These are phyloP conservation scores for Drechslerella stenobrocha DNA, from an alignment of 2,329 filamentous ascomycete genomes.

Conservation along the genomic window DNA sequence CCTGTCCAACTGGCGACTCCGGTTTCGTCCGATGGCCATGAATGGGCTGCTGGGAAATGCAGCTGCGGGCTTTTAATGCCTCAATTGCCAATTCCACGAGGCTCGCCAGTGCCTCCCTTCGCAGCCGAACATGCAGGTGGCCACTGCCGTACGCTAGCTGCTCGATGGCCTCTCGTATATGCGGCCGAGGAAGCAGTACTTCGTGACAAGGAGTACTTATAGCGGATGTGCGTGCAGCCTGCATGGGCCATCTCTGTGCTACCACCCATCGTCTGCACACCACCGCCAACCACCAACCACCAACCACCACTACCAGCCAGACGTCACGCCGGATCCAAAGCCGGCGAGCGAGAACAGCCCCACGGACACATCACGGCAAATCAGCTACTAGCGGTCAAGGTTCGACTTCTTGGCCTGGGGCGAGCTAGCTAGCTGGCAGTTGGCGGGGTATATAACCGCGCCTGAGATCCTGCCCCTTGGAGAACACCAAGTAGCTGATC, in stretches of 20 bases:
- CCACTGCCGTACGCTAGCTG: too few relatives aligned
- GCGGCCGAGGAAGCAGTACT: neutral
- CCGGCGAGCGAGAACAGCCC: neutral
- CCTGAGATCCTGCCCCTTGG: slow-evolving; percentile 31
- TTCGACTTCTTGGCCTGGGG: neutral
- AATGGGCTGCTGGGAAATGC: neutral
- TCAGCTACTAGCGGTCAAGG: neutral
- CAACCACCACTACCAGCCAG: too few relatives aligned
- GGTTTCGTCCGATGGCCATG: slow-evolving; percentile 34
- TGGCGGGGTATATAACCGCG: slow-evolving; percentile 43
- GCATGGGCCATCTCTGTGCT: too few relatives aligned
- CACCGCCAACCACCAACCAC: too few relatives aligned
- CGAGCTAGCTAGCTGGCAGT: neutral
- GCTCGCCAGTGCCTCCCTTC: too few relatives aligned
- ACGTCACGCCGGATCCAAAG: neutral
- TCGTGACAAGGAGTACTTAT: too few relatives aligned
- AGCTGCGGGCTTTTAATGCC: slow-evolving; percentile 6
- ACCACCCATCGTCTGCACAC: too few relatives aligned
- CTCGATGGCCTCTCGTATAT: neutral
- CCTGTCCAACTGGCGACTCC: slow-evolving; percentile 20
- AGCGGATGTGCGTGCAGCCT: too few relatives aligned
- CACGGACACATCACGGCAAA: neutral
- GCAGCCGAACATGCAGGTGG: too few relatives aligned
- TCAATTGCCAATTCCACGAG: slow-evolving; percentile 9
- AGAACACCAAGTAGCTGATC: neutral